phyloP scores from a whole-genome alignment of 306 rosid genomes.

The Herpetospermum pedunculosum region DNA sequence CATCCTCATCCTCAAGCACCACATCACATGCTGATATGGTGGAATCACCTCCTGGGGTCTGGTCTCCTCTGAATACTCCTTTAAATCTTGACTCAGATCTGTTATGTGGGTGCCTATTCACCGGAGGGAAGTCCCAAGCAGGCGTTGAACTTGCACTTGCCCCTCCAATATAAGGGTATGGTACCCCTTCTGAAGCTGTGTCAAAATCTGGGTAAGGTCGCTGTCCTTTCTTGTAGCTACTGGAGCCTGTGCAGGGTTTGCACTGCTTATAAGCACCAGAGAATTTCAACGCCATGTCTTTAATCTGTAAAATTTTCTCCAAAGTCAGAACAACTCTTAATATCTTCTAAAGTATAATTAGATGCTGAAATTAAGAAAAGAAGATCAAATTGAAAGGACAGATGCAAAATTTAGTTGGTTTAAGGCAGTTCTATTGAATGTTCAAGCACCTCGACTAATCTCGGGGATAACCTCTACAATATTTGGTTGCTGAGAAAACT shows the following conservation, averaged over 20 bases:
- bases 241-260: constrained; percentile 64
- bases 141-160: constrained; percentile 76
- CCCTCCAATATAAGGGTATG: constrained; percentile 67
- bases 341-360: background rate
- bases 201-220: constrained; percentile 61
- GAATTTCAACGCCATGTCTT: constrained; percentile 81
- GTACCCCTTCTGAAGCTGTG: constrained; percentile 71
- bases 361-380: background rate
- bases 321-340: background rate
- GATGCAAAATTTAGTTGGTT: background rate
- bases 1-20: constrained; percentile 55
- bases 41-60: constrained; percentile 40
- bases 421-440: background rate
- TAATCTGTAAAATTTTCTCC: constrained; percentile 41
- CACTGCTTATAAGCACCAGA: constrained; percentile 61
- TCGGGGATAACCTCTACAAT: too few relatives aligned
- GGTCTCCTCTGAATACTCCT: constrained; percentile 18
- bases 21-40: constrained; percentile 39
- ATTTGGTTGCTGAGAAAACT: too few relatives aligned
- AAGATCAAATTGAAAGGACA: background rate
- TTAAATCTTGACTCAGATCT: constrained; percentile 52
- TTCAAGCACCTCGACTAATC: too few relatives aligned
- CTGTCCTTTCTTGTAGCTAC: constrained; percentile 49
- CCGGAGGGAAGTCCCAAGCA: constrained; percentile 68
- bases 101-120: constrained; percentile 26